Percentiles rank a stretch among this genome's conserved stretches.
These are phyloP conservation scores for Penicillium angulare DNA, from an alignment of 495 filamentous ascomycete species.

Conservation along the genomic window DNA sequence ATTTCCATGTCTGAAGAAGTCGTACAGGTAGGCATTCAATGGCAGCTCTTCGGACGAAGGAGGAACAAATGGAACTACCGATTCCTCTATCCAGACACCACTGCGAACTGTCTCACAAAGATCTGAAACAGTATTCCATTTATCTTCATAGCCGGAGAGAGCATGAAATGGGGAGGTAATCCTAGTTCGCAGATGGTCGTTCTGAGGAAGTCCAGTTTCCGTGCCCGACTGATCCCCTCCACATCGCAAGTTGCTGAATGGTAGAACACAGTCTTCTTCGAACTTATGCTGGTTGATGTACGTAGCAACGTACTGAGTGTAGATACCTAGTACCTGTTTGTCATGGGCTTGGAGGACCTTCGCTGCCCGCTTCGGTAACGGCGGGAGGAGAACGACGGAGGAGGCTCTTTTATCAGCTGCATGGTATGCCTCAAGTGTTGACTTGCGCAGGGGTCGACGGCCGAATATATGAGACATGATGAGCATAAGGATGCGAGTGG, in stretches of 20 bases:
- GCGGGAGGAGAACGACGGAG: slow-evolving; percentile 61
- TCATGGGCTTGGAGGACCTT: slow-evolving; percentile 60
- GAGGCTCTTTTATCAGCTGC: slow-evolving; percentile 46
- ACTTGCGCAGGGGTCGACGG: slow-evolving; percentile 42
- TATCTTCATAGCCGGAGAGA: slow-evolving; percentile 64
- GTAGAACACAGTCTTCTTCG: slow-evolving; percentile 51
- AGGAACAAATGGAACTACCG: slow-evolving; percentile 64
- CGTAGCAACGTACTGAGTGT: slow-evolving; percentile 64
- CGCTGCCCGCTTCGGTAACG: slow-evolving; percentile 56
- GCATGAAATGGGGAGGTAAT: slow-evolving; percentile 67
- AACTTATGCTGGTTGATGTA: slow-evolving; percentile 62
- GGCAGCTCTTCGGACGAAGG: slow-evolving; percentile 53
- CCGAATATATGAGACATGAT: slow-evolving; percentile 69
- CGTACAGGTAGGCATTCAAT: slow-evolving; percentile 69
- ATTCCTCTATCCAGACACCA: slow-evolving; percentile 69
- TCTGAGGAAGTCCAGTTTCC: slow-evolving; percentile 23
- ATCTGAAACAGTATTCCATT: slow-evolving; percentile 59
- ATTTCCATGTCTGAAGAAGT: slow-evolving; percentile 45
- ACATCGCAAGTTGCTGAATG: slow-evolving; percentile 44
- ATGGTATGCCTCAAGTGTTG: slow-evolving; percentile 43
- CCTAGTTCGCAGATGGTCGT: no score
- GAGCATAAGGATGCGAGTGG: slow-evolving; percentile 55
- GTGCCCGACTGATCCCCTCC: background rate
- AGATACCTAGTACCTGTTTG: slow-evolving; percentile 57
- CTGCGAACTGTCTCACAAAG: slow-evolving; percentile 60